Percentiles rank a stretch among this genome's conserved stretches.
Conservation (phyloP, 2,329 filamentous ascomycete genomes). For the Talaromyces marneffei region DNA sequence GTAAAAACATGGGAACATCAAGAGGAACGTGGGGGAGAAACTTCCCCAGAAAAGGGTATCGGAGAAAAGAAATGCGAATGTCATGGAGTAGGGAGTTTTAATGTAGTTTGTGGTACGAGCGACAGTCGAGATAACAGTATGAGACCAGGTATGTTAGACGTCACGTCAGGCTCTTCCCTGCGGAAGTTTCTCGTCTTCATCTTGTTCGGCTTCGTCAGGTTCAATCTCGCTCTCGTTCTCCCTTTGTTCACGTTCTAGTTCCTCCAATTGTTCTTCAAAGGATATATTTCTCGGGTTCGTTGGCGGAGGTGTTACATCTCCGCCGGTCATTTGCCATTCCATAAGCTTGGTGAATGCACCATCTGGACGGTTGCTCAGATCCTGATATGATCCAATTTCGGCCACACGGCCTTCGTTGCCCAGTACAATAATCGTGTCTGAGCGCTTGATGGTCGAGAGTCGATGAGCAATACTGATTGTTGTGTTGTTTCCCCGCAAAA, state of each 20-base stretch:
- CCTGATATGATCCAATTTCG: constrained; percentile 77
- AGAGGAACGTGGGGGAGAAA: neutral
- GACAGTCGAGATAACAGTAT: neutral
- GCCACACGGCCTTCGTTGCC: constrained; percentile 81
- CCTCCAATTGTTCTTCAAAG: constrained; percentile 48
- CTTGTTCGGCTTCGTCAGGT: constrained; percentile 20
- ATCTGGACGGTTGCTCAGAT: constrained; percentile 64
- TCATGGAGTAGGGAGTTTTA: neutral
- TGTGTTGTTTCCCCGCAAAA: constrained; percentile 83
- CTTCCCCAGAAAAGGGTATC: neutral
- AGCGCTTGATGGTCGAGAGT: constrained; percentile 91
- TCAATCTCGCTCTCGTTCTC: constrained; percentile 30
- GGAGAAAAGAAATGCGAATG: neutral
- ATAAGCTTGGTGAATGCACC: constrained; percentile 93
- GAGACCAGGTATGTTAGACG: neutral
- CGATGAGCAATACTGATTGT: constrained; percentile 97
- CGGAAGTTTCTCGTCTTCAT: constrained; percentile 4
- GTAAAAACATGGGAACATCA: neutral
- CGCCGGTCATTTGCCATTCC: constrained; percentile 97
- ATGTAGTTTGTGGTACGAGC: neutral
- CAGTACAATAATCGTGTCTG: constrained; percentile 89
- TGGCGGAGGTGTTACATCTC: constrained; percentile 46
- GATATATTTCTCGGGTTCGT: constrained; percentile 27
- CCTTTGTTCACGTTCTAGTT: constrained; percentile 33
- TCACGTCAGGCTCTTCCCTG: neutral